phyloP scores from a whole-genome alignment of 129 eudicot genomes.

The Tanacetum coccineum region DNA sequence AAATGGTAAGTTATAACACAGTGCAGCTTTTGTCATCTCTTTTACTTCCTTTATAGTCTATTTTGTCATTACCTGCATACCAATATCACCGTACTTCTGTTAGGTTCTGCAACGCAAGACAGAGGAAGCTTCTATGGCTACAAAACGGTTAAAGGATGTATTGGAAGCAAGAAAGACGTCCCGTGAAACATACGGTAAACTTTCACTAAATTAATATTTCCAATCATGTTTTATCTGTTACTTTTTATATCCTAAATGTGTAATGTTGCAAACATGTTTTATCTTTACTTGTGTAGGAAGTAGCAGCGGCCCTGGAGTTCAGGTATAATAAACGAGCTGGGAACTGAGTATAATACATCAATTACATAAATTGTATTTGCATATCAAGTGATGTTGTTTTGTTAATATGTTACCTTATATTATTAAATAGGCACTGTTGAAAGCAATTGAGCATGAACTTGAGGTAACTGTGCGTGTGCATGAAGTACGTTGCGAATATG shows the following conservation, averaged over 20 bases:
- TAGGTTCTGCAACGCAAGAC: slow-evolving; percentile 94
- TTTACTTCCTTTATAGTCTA: background rate
- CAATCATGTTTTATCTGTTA: slow-evolving; percentile 1
- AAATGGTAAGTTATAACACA: slow-evolving; percentile 47
- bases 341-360: background rate
- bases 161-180: slow-evolving; percentile 77
- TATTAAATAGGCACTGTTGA: slow-evolving; percentile 65
- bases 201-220: background rate
- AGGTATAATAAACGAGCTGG: slow-evolving; percentile 42
- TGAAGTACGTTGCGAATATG: slow-evolving; percentile 90
- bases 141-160: slow-evolving; percentile 83
- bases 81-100: background rate
- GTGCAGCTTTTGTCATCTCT: background rate
- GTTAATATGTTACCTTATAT: background rate
- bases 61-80: background rate
- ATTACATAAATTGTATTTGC: background rate
- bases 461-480: slow-evolving; percentile 85
- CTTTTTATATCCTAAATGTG: background rate
- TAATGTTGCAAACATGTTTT: slow-evolving; percentile 17
- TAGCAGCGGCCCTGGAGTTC: slow-evolving; percentile 61
- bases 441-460: slow-evolving; percentile 84
- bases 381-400: slow-evolving; percentile 1
- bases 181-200: slow-evolving; percentile 58
- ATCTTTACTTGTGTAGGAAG: slow-evolving; percentile 55
- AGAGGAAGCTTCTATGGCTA: slow-evolving; percentile 95